phyloP scores from a whole-genome alignment of 2,329 filamentous ascomycete species.

The Calycina herbarum region DNA sequence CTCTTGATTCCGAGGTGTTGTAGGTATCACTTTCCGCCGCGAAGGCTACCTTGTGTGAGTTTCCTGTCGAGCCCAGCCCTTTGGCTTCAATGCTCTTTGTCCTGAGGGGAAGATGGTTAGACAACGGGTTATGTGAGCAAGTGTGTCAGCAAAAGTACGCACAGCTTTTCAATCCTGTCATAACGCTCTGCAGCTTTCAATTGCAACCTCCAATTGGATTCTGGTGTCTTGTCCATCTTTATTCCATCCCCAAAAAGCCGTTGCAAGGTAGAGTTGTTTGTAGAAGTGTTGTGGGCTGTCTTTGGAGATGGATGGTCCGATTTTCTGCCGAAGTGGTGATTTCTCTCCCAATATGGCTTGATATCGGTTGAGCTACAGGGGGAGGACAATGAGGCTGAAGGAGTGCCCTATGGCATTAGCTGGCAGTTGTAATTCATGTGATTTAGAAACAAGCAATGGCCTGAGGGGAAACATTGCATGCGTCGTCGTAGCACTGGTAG shows the following conservation, averaged over 20 bases:
- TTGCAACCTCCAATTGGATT: constrained; percentile 33
- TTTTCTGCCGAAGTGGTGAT: neutral
- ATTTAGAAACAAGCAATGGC: neutral
- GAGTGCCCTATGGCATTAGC: neutral
- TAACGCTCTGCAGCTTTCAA: constrained; percentile 52
- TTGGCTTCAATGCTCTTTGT: constrained; percentile 38
- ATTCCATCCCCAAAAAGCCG: constrained; percentile 19
- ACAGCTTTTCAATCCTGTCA: constrained; percentile 63
- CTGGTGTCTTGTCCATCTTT: constrained; percentile 14
- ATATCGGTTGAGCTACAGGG: neutral
- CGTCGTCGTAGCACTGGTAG: neutral
- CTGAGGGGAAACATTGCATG: neutral
- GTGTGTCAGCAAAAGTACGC: constrained; percentile 37
- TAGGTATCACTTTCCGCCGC: constrained; percentile 65
- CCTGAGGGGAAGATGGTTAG: constrained; percentile 20
- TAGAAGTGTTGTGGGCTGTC: neutral
- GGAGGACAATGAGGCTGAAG: neutral
- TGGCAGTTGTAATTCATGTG: neutral
- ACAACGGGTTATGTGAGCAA: neutral
- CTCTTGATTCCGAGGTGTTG: constrained; percentile 55
- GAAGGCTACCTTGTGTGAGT: constrained; percentile 56
- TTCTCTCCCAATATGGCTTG: neutral
- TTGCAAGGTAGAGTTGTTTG: too few relatives aligned
- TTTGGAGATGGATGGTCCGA: neutral
- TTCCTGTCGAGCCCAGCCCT: constrained; percentile 47